Base-by-base conservation (phyloP, 805 yeast species). In the Torulaspora indica region DNA sequence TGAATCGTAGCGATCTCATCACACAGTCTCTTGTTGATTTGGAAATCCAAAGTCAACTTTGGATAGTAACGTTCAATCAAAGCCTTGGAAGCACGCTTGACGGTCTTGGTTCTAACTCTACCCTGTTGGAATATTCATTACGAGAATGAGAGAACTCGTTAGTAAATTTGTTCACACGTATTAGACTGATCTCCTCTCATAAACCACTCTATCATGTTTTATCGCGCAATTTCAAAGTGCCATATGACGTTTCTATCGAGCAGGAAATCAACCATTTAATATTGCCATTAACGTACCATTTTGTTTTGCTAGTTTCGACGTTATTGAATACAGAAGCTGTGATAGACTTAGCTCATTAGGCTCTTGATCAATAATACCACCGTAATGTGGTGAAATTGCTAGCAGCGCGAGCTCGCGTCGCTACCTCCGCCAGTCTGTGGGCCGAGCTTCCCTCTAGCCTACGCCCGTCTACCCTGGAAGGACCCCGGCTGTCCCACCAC, bases 91-190 rank as follows among this genome's bases (percentile, higher is more conserved):
- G 99, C 98, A 81, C 98, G 87, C 88, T 93, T 93, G 77, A 93
- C 98, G 78, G 99, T 93, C 84, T 93, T 95, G 67, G 98, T 93
- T 85, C 98, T 90, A 83, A 95, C 98, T 77, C 98, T 93, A 84
- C 98, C 98, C 98, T 88, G 68, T 58, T 46, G 45, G 37, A 45
- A 60, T 36, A 18, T 31, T 33, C 33, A 35, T 9, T 18, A 28
- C 43, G 31, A 13, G 15, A 27, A 40, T 34, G 35, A 46, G 23
- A 7, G 25, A 22, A 27, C 18, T 40, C 46, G 58, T 54, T 57
- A 56, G 60, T 54, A 56, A 42, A 38, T 13, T 12, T 18, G 7
- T 20, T 35, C 14, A 10, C 6, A n/a, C 2, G 14, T 20, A 28
- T 9, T 18, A 23, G 13, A 22, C 39, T 27, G 39, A 35, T 28